Conservation (phyloP, 495 filamentous ascomycete genomes). For the Neurospora africana region DNA sequence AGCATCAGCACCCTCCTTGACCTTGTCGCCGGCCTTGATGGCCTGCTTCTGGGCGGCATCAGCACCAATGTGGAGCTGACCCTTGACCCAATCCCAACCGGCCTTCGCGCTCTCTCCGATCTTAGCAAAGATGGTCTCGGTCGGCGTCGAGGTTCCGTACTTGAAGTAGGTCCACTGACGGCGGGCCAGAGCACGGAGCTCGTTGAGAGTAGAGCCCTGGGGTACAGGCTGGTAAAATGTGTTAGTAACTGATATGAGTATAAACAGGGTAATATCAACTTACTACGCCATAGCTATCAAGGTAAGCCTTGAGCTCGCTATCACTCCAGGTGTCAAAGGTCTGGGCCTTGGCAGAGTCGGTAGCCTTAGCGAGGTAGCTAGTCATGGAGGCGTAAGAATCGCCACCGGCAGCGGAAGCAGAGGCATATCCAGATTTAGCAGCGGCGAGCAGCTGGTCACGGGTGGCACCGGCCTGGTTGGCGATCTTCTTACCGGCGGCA, state of each 20-base stretch:
- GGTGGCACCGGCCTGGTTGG: constrained; percentile 52
- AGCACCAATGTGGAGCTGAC: constrained; percentile 50
- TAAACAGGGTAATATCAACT: constrained; percentile 5
- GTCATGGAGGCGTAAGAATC: constrained; percentile 62
- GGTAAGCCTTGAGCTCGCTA: constrained; percentile 66
- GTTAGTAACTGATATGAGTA: not conserved
- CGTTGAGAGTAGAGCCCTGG: constrained; percentile 57
- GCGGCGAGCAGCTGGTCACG: constrained; percentile 63
- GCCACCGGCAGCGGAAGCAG: constrained; percentile 58
- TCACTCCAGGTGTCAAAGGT: constrained; percentile 75
- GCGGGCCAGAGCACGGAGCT: constrained; percentile 56
- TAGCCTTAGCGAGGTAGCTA: constrained; percentile 58
- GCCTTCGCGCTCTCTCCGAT: constrained; percentile 41
- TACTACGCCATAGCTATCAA: constrained; percentile 68
- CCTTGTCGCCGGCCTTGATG: constrained; percentile 21
- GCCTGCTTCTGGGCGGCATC: constrained; percentile 52
- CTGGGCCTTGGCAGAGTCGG: constrained; percentile 55
- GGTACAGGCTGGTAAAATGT: constrained; percentile 37
- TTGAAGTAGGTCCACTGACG: constrained; percentile 66
- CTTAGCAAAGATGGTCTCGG: constrained; percentile 54
- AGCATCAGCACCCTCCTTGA: constrained; percentile 15
- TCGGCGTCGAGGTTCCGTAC: constrained; percentile 60
- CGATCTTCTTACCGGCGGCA: constrained; percentile 56
- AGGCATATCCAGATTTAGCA: constrained; percentile 60
- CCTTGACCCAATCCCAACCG: constrained; percentile 48